Percentiles rank a stretch among this genome's conserved stretches.
Evolutionary conservation across 495 filamentous ascomycete species (phyloP).

Genomic region (Xanthoparmelia taractica): DNA sequence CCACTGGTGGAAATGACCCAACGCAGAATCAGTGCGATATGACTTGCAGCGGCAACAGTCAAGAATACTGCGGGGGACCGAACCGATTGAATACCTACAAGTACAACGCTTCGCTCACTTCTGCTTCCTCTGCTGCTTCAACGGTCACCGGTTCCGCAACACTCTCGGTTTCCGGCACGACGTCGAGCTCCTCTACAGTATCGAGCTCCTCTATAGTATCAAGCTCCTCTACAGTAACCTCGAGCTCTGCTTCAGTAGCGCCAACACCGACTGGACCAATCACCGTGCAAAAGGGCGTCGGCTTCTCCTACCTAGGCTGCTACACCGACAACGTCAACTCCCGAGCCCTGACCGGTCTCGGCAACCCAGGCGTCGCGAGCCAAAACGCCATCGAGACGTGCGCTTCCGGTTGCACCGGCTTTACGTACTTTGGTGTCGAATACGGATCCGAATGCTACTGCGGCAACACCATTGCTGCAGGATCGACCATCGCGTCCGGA

Average conservation of each 20-base stretch:
- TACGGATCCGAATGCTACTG: constrained; percentile 1
- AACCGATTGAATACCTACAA: not conserved
- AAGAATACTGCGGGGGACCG: not conserved
- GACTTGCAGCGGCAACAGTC: not conserved
- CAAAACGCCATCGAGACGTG: not conserved
- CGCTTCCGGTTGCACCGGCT: not conserved
- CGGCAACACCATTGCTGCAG: not conserved
- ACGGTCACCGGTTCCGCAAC: not conserved
- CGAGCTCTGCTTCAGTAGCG: not conserved
- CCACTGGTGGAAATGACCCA: not conserved
- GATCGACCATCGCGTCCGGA: not conserved
- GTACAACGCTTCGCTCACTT: not conserved
- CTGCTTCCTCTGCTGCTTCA: not conserved
- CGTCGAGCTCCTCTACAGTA: not conserved
- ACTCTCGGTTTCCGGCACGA: not conserved
- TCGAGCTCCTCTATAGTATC: not conserved
- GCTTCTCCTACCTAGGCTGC: not conserved
- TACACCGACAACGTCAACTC: not conserved
- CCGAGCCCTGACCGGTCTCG: not conserved
- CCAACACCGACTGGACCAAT: not conserved
- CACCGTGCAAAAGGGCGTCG: not conserved
- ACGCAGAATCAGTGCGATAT: not conserved
- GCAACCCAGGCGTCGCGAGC: not conserved
- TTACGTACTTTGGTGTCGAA: not conserved
- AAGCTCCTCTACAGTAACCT: not conserved